A percentile compares a stretch with the other conserved stretches of the same genome.
Conservation (phyloP, 805 yeast species). For the Candida glaebosa region DNA sequence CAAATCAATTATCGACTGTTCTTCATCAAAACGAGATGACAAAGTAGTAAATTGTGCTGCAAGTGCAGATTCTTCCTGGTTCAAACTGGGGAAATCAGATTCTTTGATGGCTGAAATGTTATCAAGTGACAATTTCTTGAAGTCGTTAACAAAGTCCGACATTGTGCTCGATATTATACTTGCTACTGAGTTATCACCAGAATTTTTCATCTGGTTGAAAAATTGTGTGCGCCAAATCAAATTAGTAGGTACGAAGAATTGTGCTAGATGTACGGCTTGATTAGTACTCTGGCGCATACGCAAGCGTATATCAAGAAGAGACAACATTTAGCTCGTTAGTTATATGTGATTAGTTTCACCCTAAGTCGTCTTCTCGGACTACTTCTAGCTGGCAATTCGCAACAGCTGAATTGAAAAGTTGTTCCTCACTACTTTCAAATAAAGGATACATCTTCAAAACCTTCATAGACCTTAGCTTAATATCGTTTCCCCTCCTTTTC, state of each 20-base stretch:
- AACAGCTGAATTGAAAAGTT: too few species aligned
- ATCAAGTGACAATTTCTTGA: slow-evolving; percentile 27
- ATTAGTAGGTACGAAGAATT: too few species aligned
- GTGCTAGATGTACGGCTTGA: too few species aligned
- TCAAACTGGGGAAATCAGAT: slow-evolving; percentile 25
- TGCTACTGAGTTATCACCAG: slow-evolving; percentile 1
- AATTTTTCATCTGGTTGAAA: slow-evolving; percentile 4
- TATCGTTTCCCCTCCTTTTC: background rate
- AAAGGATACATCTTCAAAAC: too few species aligned
- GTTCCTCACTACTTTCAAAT: too few species aligned
- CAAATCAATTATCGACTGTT: slow-evolving; percentile 44
- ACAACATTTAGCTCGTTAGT: too few species aligned
- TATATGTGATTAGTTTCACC: too few species aligned
- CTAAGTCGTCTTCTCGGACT: too few species aligned
- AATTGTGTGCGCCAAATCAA: slow-evolving; percentile 1
- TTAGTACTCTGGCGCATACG: too few species aligned
- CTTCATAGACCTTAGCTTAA: too few species aligned
- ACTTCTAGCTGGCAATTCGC: too few species aligned
- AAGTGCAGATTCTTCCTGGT: slow-evolving; percentile 59
- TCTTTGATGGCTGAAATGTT: slow-evolving; percentile 18
- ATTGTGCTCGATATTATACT: slow-evolving; percentile 12
- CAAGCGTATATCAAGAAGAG: too few species aligned
- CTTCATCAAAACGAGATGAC: slow-evolving; percentile 48
- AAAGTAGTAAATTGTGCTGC: slow-evolving; percentile 78
- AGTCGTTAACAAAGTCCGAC: slow-evolving; percentile 27